A percentile compares a stretch with the other conserved stretches of the same genome.
Evolutionary conservation across 202 grass and related monocot genomes (phyloP).

Genomic region (Zoysia matrella): DNA sequence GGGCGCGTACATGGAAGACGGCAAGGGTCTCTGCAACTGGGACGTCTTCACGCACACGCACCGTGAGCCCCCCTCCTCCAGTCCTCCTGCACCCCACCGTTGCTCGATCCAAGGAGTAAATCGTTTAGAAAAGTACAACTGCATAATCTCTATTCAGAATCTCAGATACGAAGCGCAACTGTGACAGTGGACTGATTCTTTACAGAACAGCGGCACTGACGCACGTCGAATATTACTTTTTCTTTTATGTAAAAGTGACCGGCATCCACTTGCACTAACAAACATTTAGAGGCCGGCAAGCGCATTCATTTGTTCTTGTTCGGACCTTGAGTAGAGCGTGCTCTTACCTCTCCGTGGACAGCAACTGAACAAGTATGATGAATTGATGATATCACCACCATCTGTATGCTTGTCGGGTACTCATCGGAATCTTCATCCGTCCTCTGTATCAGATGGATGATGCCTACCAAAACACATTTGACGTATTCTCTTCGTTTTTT

Average conservation of each 20-base stretch:
- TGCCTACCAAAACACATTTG: not conserved
- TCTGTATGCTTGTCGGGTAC: not conserved
- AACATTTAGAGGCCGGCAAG: not conserved
- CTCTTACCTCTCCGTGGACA: too few species aligned
- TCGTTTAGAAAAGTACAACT: too few species aligned
- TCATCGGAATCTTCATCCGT: not conserved
- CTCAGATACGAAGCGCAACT: too few species aligned
- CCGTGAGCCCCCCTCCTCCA: constrained; percentile 11
- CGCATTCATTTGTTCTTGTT: not conserved
- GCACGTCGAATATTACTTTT: not conserved
- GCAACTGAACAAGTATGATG: too few species aligned
- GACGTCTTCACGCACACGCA: constrained; percentile 60
- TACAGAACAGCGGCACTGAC: not conserved
- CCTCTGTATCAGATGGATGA: not conserved
- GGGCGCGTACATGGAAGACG: constrained; percentile 69
- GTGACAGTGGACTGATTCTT: not conserved
- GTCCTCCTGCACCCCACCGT: not conserved
- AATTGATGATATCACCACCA: too few species aligned
- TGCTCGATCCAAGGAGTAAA: not conserved
- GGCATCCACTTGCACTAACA: not conserved
- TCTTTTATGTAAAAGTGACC: not conserved
- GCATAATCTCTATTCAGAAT: too few species aligned
- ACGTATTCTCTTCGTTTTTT: too few species aligned
- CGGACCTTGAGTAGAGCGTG: too few species aligned
- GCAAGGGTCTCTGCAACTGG: constrained; percentile 66